Conservation (phyloP, 2,329 filamentous ascomycete species). For the Acrocalymma vagum region DNA sequence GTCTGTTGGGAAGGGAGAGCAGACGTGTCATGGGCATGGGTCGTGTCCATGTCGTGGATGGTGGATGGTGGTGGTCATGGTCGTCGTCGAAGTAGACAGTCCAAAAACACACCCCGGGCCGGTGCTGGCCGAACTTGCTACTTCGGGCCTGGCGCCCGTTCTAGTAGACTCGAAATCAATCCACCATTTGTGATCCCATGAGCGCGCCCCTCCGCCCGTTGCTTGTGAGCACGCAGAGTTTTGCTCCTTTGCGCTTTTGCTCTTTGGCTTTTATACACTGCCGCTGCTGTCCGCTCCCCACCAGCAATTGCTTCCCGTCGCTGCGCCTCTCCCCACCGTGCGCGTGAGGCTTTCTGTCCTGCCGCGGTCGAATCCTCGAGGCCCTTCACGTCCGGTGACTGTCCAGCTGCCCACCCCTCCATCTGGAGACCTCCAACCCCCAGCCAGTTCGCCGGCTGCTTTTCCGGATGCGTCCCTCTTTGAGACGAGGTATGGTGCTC, state of each 20-base stretch:
- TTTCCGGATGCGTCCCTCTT: slow-evolving; percentile 40
- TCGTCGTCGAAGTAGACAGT: too few species aligned
- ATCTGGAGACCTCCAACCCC: slow-evolving; percentile 23
- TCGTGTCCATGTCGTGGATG: too few species aligned
- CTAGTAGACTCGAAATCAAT: too few species aligned
- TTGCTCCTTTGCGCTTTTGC: slow-evolving; percentile 4
- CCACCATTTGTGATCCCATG: neutral
- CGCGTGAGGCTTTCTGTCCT: too few species aligned
- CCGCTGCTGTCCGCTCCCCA: neutral
- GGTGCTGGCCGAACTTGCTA: too few species aligned
- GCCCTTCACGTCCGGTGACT: slow-evolving; percentile 5
- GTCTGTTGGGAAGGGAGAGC: neutral
- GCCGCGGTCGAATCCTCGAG: too few species aligned
- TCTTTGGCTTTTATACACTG: neutral
- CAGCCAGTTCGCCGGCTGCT: slow-evolving; percentile 24
- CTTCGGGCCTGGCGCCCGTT: too few species aligned
- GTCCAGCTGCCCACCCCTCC: neutral
- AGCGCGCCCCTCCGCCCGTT: slow-evolving; percentile 8
- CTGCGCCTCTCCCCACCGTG: neutral
- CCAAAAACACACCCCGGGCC: too few species aligned
- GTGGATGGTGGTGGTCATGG: too few species aligned
- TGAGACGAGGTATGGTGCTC: slow-evolving; percentile 34
- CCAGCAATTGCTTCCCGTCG: slow-evolving; percentile 2
- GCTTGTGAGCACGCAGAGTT: slow-evolving; percentile 18
- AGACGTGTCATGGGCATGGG: neutral